Conservation (phyloP, 306 rosid species). For the Cyamopsis tetragonoloba region DNA sequence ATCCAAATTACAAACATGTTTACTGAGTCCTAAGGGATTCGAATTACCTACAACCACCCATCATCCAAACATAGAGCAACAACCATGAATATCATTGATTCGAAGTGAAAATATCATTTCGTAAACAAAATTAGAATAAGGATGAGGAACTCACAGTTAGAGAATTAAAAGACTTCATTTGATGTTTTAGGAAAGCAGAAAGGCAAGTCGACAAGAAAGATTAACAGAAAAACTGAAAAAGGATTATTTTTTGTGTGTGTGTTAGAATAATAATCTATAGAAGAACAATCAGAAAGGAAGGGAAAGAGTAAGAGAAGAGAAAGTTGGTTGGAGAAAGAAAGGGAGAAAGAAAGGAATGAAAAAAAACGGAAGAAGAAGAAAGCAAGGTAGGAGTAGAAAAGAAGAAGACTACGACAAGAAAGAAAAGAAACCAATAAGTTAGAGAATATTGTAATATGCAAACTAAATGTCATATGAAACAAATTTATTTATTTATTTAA, state of each 20-base stretch:
- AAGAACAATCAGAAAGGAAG: constrained; percentile 28
- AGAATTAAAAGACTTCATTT: constrained; percentile 42
- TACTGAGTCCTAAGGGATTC: too few species aligned
- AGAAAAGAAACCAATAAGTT: neutral
- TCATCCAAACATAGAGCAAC: too few species aligned
- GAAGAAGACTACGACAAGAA: neutral
- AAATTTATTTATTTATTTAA: too few species aligned
- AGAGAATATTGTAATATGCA: too few species aligned
- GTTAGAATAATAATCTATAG: constrained; percentile 11
- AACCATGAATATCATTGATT: too few species aligned
- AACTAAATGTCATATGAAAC: neutral
- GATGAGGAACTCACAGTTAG: constrained; percentile 47
- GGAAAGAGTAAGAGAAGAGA: constrained; percentile 32
- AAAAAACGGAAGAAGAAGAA: neutral
- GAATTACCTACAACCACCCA: too few species aligned
- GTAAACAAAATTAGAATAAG: neutral
- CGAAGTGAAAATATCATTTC: too few species aligned
- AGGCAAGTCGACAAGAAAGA: constrained; percentile 16
- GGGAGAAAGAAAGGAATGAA: constrained; percentile 3
- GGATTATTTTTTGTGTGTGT: neutral
- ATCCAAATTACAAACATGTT: neutral
- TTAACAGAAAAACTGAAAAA: neutral
- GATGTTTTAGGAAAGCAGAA: neutral
- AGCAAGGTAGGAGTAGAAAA: neutral
- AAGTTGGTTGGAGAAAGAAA: constrained; percentile 31